These are phyloP conservation scores for Corynascus novoguineensis DNA, from an alignment of 495 filamentous ascomycete genomes.

Conservation along the genomic window DNA sequence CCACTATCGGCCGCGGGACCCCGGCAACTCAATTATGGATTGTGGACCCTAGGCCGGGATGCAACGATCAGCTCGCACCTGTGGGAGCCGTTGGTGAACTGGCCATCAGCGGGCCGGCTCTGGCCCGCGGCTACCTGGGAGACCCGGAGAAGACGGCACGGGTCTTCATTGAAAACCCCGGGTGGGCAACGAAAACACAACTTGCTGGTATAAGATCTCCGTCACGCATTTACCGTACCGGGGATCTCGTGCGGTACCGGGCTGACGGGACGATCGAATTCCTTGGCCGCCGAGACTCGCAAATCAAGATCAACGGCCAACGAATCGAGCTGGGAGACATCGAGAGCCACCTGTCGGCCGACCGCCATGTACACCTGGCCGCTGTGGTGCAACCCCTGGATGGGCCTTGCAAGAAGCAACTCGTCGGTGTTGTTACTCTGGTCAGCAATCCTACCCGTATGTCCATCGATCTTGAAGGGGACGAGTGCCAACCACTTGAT, in stretches of 20 bases:
- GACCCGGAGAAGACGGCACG: slow-evolving; percentile 54
- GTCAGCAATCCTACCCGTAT: slow-evolving; percentile 26
- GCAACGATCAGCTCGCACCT: slow-evolving; percentile 13
- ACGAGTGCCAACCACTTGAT: slow-evolving; percentile 3
- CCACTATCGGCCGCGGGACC: slow-evolving; percentile 20
- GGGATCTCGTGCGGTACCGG: slow-evolving; percentile 52
- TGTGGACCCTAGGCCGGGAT: slow-evolving; percentile 14
- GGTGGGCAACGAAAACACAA: slow-evolving; percentile 4
- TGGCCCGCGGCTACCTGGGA: slow-evolving; percentile 61
- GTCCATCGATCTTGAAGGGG: neutral
- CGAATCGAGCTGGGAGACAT: slow-evolving; percentile 45
- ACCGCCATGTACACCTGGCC: slow-evolving; percentile 15
- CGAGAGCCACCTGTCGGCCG: slow-evolving; percentile 41
- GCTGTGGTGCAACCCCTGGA: slow-evolving; percentile 20
- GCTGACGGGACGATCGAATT: slow-evolving; percentile 49
- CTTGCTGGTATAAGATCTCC: neutral
- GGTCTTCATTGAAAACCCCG: slow-evolving; percentile 40
- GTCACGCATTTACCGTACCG: slow-evolving; percentile 50
- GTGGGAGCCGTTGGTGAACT: slow-evolving; percentile 48
- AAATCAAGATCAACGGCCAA: slow-evolving; percentile 38
- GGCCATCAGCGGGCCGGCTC: slow-evolving; percentile 43
- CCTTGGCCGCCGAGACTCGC: slow-evolving; percentile 32
- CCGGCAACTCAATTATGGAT: slow-evolving; percentile 19
- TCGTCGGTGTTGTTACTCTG: slow-evolving; percentile 21
- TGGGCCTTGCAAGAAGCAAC: slow-evolving; percentile 18